Evolutionary conservation across 1,139 yeast species (phyloP).

Genomic region (Geotrichum siamense): DNA sequence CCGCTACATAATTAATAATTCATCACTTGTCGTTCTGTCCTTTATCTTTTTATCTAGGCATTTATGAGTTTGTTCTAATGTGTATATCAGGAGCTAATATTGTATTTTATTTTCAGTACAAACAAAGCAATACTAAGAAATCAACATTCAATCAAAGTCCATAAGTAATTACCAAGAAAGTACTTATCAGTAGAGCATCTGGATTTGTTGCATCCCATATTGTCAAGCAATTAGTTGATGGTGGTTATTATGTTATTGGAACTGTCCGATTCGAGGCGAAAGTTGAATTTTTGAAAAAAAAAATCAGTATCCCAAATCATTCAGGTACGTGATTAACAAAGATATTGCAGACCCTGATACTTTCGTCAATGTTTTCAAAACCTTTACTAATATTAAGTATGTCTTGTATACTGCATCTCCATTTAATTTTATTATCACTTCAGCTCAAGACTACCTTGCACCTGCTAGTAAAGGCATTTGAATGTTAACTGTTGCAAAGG

Average conservation of each 20-base stretch:
- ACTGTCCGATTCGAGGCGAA: constrained; percentile 48
- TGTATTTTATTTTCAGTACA: too few species aligned
- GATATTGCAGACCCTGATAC: constrained; percentile 52
- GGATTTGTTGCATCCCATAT: constrained; percentile 54
- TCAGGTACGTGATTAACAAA: constrained; percentile 29
- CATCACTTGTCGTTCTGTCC: too few species aligned
- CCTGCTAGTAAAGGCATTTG: constrained; percentile 50
- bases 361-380: constrained; percentile 44
- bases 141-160: too few species aligned
- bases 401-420: constrained; percentile 62
- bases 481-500: constrained; percentile 39
- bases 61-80: too few species aligned
- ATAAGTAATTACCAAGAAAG: too few species aligned
- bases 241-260: constrained; percentile 48
- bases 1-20: too few species aligned
- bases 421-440: constrained; percentile 37
- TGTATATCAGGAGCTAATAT: too few species aligned
- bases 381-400: constrained; percentile 42
- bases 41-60: too few species aligned
- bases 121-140: too few species aligned
- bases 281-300: constrained; percentile 40
- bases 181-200: constrained; percentile 51
- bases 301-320: constrained; percentile 19
- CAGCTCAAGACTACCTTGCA: constrained; percentile 37
- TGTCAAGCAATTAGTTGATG: constrained; percentile 26